Percentiles rank a stretch among this genome's conserved stretches.
Conservation (phyloP, 306 rosid species). For the Albizia julibrissin region DNA sequence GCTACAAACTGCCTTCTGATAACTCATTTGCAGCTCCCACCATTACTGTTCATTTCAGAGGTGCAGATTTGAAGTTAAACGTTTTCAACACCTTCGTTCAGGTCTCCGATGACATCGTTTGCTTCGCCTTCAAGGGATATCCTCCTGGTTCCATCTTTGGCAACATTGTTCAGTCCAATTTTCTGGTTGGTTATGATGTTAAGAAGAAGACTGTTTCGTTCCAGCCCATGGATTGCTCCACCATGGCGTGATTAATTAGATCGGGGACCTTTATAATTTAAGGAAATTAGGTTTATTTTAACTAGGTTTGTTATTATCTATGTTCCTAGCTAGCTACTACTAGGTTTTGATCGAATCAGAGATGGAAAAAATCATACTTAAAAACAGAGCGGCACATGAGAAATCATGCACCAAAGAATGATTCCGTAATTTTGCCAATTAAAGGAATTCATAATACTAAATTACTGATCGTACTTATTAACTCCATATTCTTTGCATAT, state of each 20-base stretch:
- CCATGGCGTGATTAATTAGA: background rate
- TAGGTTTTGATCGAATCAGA: no score
- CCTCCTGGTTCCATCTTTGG: constrained; percentile 33
- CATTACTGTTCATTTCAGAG: constrained; percentile 45
- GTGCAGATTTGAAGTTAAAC: constrained; percentile 42
- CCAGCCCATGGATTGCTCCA: constrained; percentile 44
- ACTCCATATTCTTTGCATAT: background rate
- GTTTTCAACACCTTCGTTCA: constrained; percentile 37
- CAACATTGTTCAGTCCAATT: constrained; percentile 50
- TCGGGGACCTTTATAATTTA: background rate
- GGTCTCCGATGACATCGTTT: constrained; percentile 3
- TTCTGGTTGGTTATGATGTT: constrained; percentile 61
- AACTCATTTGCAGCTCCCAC: constrained; percentile 10
- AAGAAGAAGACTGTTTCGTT: constrained; percentile 37
- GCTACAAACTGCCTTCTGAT: background rate
- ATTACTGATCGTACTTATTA: background rate
- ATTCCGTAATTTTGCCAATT: background rate
- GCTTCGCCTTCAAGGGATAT: constrained; percentile 44
- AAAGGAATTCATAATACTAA: background rate
- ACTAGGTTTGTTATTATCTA: background rate
- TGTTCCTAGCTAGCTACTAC: no score
- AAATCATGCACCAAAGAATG: background rate
- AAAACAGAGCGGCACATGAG: background rate
- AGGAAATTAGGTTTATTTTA: background rate
- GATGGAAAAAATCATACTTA: no score